Evolutionary conservation across 2,329 filamentous ascomycete species (phyloP).

Genomic region (Chalaropsis thielavioides): DNA sequence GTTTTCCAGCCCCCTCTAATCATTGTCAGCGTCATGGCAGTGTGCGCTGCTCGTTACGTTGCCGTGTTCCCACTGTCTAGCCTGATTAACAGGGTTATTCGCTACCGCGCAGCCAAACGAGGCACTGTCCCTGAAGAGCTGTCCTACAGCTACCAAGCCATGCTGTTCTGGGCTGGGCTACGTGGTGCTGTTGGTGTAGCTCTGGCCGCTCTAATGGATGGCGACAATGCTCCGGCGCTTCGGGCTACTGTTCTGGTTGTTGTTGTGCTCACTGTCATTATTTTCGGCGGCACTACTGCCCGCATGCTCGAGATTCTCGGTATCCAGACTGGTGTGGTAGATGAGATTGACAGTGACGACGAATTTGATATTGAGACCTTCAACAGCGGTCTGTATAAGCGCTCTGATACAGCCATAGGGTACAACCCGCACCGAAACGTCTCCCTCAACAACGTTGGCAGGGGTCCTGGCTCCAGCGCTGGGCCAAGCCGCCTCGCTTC

Average conservation of each 20-base stretch:
- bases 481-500: slow-evolving; percentile 21
- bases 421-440: slow-evolving; percentile 57
- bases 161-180: slow-evolving; percentile 98
- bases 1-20: slow-evolving; percentile 93
- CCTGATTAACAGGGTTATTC: slow-evolving; percentile 83
- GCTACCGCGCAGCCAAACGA: slow-evolving; percentile 64
- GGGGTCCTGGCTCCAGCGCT: slow-evolving; percentile 18
- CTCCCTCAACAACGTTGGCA: slow-evolving; percentile 38
- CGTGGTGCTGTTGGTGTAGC: slow-evolving; percentile 93
- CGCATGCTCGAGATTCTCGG: slow-evolving; percentile 94
- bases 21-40: slow-evolving; percentile 78
- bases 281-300: slow-evolving; percentile 93
- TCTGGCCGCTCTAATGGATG: slow-evolving; percentile 73
- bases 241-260: slow-evolving; percentile 94
- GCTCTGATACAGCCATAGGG: slow-evolving; percentile 61
- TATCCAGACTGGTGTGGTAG: slow-evolving; percentile 91
- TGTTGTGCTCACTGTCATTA: slow-evolving; percentile 94
- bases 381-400: slow-evolving; percentile 62
- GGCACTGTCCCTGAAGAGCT: slow-evolving; percentile 68
- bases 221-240: slow-evolving; percentile 66
- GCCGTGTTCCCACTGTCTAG: slow-evolving; percentile 87
- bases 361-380: slow-evolving; percentile 91
- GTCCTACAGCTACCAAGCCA: slow-evolving; percentile 91
- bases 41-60: slow-evolving; percentile 82
- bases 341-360: slow-evolving; percentile 94